A percentile compares a stretch with the other conserved stretches of the same genome.
Conservation (phyloP, 2,329 filamentous ascomycete species). For the Fonsecaea erecta region DNA sequence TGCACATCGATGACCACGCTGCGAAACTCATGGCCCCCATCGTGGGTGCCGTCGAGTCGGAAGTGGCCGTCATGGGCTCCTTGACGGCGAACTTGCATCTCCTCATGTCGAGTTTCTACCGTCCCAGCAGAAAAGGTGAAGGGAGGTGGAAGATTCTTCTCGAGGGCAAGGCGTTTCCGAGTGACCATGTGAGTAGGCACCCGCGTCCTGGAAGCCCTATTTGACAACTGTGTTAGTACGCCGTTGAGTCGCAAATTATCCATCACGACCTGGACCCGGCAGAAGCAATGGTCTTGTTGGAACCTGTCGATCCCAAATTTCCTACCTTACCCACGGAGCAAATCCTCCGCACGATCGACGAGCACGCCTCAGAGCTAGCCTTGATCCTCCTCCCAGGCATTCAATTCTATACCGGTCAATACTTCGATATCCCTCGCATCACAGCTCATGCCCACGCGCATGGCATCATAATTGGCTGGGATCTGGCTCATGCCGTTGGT, state of each 20-base stretch:
- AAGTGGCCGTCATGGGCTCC: slow-evolving; percentile 88
- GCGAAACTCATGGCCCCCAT: slow-evolving; percentile 71
- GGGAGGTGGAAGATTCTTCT: slow-evolving; percentile 75
- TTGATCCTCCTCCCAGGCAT: slow-evolving; percentile 82
- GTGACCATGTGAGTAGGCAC: slow-evolving; percentile 69
- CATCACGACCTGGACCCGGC: slow-evolving; percentile 70
- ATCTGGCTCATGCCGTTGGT: slow-evolving; percentile 73
- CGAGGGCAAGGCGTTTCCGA: slow-evolving; percentile 90
- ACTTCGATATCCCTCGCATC: slow-evolving; percentile 80
- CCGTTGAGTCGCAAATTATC: slow-evolving; percentile 77
- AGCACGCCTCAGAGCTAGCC: slow-evolving; percentile 73
- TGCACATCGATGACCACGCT: slow-evolving; percentile 77
- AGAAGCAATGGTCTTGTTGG: slow-evolving; percentile 74
- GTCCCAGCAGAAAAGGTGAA: slow-evolving; percentile 60
- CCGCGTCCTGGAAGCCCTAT: not conserved
- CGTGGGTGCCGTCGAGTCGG: slow-evolving; percentile 72
- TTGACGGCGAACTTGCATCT: slow-evolving; percentile 81
- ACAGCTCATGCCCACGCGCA: slow-evolving; percentile 74
- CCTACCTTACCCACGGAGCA: slow-evolving; percentile 71
- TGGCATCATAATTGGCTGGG: slow-evolving; percentile 80
- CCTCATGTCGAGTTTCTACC: slow-evolving; percentile 83
- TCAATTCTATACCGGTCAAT: slow-evolving; percentile 90
- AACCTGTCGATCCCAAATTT: slow-evolving; percentile 57
- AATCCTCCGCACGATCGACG: slow-evolving; percentile 74
- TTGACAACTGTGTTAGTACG: slow-evolving; percentile 61